Conservation (phyloP, 805 yeast species). For the Saccharomycopsis sp. region DNA sequence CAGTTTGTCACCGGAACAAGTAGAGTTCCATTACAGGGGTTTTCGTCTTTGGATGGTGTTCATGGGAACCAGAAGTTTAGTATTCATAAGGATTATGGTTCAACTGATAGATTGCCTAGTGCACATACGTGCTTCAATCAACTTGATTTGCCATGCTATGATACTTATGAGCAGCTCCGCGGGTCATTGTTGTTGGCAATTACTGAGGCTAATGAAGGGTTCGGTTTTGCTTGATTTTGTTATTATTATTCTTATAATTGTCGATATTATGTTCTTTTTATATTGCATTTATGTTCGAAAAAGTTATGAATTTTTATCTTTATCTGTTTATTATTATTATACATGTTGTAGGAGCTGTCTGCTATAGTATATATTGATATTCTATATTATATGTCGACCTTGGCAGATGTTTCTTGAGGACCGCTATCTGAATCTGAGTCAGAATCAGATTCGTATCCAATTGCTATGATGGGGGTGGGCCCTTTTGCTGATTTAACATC, state of each 20-base stretch:
- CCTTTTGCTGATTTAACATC: too few species aligned
- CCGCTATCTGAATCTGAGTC: not conserved
- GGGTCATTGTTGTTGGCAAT: constrained; percentile 77
- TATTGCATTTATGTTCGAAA: not conserved
- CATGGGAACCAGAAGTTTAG: constrained; percentile 80
- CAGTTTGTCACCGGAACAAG: constrained; percentile 98
- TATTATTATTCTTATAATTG: too few species aligned
- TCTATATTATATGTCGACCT: too few species aligned
- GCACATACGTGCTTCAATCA: constrained; percentile 98
- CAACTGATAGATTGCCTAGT: constrained; percentile 81
- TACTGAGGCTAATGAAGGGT: constrained; percentile 94
- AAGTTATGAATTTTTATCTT: too few species aligned
- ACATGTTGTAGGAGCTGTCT: too few species aligned
- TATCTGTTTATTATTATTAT: too few species aligned
- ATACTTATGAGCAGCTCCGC: constrained; percentile 77
- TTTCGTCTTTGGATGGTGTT: constrained; percentile 82
- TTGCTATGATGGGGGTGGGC: not conserved
- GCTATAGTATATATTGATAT: too few species aligned
- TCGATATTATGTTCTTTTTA: not conserved
- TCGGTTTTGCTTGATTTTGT: constrained; percentile 80
- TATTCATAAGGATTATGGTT: constrained; percentile 84
- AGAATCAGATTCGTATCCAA: constrained; percentile 5
- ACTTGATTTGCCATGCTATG: constrained; percentile 88
- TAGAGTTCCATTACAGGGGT: constrained; percentile 92
- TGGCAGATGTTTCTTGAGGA: not conserved